These are phyloP conservation scores for Moesziomyces sp. DNA, from an alignment of 1,284 basidiomycete genomes.

Conservation along the genomic window DNA sequence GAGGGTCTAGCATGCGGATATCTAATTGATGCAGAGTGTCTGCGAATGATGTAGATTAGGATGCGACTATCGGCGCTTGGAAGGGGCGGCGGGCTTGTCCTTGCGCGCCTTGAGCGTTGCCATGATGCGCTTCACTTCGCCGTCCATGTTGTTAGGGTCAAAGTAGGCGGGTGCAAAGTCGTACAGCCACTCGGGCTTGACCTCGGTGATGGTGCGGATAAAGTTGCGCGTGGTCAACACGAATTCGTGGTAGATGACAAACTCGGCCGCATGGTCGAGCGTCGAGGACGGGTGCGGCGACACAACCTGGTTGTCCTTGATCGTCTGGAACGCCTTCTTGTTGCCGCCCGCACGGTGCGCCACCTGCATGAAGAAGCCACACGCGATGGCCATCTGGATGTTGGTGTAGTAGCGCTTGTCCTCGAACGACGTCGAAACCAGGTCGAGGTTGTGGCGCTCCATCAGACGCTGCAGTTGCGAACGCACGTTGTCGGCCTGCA, in stretches of 20 bases:
- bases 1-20: conserved; percentile 1
- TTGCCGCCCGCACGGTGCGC: conserved; percentile 78
- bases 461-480: conserved; percentile 88
- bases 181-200: conserved; percentile 89
- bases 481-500: conserved; percentile 95
- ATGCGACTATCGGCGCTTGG: conserved; percentile 27
- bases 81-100: conserved; percentile 28
- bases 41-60: not conserved
- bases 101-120: conserved; percentile 48
- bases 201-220: conserved; percentile 90
- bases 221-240: conserved; percentile 84
- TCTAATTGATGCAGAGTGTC: conserved; percentile 2
- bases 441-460: conserved; percentile 80
- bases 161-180: conserved; percentile 85
- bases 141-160: conserved; percentile 70
- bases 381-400: conserved; percentile 85
- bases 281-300: conserved; percentile 94
- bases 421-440: conserved; percentile 80
- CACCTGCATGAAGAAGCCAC: conserved; percentile 98
- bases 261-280: conserved; percentile 90
- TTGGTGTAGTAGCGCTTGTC: conserved; percentile 82
- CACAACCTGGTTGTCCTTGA: conserved; percentile 95
- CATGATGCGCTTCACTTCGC: conserved; percentile 62
- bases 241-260: conserved; percentile 97
- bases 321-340: conserved; percentile 73